Base-by-base conservation (phyloP, 2,329 filamentous ascomycete genomes). In the Spiromastix sp. region DNA sequence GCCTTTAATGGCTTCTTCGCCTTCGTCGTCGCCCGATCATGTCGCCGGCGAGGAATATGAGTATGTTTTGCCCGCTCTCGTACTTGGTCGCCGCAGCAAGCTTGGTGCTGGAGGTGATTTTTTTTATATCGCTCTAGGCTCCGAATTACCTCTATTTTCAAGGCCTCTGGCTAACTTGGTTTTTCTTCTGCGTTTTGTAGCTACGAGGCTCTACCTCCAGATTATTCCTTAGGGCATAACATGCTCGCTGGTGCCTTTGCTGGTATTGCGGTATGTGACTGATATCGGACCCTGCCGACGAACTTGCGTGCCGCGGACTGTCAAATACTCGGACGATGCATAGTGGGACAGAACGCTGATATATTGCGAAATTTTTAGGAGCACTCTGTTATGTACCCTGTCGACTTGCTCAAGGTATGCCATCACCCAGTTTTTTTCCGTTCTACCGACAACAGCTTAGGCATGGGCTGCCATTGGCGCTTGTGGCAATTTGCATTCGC, bases 381-480 rank as follows among this genome's bases (percentile, higher is more conserved):
- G 67, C 89, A 96, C 63, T 93, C 89, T 40, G 87, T 94, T 52
- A 96, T 98, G 91, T 98, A 98, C 58, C 91, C 91, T 13, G 83
- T 98, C 56, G 91, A 98, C 67, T 77, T 93, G 48, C 82, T 98
- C 57, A 98, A 98, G 81, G 91, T 95, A 60, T 45, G 68, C 52
- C 34, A 16, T 7, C 10, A 15, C 10, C 16, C 17, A 21, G 17
- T 27, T 19, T 13, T 21, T 10, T 30, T 33, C 12, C 21, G 7
- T n/a, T 24, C n/a, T 24, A 24, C n/a, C 21, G 21, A 7, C 21
- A 7, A 24, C 21, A 7, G 7, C 21, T 7, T 7, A 7, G 21
- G 7, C n/a, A 24, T n/a, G 21, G 9, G 5, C 16, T n/a, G n/a
- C n/a, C n/a, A n/a, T n/a, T n/a, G n/a, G n/a, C n/a, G n/a, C n/a